Evolutionary conservation across 2,329 filamentous ascomycete species (phyloP).

Genomic region (Stachybotrys elegans): DNA sequence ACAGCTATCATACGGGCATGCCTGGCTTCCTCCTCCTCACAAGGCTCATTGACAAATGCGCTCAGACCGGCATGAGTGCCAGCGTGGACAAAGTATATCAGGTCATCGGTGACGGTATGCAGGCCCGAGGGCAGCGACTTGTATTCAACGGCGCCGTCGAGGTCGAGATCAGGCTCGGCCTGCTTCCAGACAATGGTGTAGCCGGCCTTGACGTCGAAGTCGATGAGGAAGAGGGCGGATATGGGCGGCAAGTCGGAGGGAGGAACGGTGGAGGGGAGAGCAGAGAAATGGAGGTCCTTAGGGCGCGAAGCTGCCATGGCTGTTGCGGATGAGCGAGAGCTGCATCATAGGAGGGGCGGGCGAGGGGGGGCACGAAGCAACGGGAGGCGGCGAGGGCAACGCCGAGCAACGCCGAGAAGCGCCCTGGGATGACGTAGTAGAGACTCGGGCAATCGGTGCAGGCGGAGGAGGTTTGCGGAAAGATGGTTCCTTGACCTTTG

Average conservation of each 20-base stretch:
- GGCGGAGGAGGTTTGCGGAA: neutral
- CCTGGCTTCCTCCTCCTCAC: constrained; percentile 68
- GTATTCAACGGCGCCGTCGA: constrained; percentile 90
- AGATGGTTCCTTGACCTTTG: too few species aligned
- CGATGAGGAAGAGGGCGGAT: constrained; percentile 80
- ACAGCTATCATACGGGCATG: constrained; percentile 93
- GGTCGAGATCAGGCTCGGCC: constrained; percentile 60
- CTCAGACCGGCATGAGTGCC: constrained; percentile 78
- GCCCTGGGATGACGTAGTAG: neutral
- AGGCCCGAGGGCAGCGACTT: constrained; percentile 92
- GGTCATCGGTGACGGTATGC: constrained; percentile 80
- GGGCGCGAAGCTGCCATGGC: constrained; percentile 36
- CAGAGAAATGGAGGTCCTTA: constrained; percentile 33
- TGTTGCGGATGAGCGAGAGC: neutral
- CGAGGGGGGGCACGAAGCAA: constrained; percentile 3
- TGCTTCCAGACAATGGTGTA: constrained; percentile 89
- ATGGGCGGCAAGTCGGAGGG: constrained; percentile 35
- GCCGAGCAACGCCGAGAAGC: neutral
- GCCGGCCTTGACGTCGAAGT: constrained; percentile 88
- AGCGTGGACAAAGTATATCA: constrained; percentile 90
- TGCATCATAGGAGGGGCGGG: constrained; percentile 20
- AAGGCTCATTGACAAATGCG: constrained; percentile 82
- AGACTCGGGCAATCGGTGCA: neutral
- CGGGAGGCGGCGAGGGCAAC: neutral
- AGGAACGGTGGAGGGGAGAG: constrained; percentile 25